Percentiles rank a stretch among this genome's conserved stretches.
These are phyloP conservation scores for Pyrus communis DNA, from an alignment of 306 rosid species.

Conservation along the genomic window DNA sequence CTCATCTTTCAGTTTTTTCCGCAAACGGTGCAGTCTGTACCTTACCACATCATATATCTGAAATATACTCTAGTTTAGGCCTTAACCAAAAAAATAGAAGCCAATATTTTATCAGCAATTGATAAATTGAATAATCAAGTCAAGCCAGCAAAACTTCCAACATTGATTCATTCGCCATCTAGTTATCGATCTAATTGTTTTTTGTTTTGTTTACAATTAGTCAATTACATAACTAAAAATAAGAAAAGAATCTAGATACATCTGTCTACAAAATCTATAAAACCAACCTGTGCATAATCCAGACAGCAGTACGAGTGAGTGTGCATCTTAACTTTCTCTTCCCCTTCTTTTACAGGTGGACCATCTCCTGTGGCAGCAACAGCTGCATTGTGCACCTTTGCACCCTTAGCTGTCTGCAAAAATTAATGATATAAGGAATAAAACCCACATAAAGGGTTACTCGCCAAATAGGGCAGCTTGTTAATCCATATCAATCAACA, in stretches of 20 bases:
- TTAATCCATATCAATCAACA: background rate
- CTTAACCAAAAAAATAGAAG: slow-evolving; percentile 16
- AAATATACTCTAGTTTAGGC: slow-evolving; percentile 24
- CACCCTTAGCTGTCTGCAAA: slow-evolving; percentile 86
- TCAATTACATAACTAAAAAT: background rate
- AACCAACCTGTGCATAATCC: slow-evolving; percentile 70
- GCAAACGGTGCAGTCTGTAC: slow-evolving; percentile 93
- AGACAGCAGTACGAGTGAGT: slow-evolving; percentile 91
- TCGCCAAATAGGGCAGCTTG: background rate
- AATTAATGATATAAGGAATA: background rate
- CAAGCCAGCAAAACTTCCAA: slow-evolving; percentile 7
- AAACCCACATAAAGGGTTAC: background rate
- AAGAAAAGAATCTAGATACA: background rate
- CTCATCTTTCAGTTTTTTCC: slow-evolving; percentile 94
- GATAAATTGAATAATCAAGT: slow-evolving; percentile 10
- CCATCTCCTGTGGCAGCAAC: slow-evolving; percentile 85
- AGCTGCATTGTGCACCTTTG: slow-evolving; percentile 84
- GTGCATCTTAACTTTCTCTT: slow-evolving; percentile 88
- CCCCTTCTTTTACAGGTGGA: slow-evolving; percentile 61
- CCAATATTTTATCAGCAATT: slow-evolving; percentile 16
- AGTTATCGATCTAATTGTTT: slow-evolving; percentile 1
- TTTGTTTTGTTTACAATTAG: background rate
- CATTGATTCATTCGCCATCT: slow-evolving; percentile 14
- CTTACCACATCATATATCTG: slow-evolving; percentile 88
- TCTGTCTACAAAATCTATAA: slow-evolving; percentile 5